Evolutionary conservation across 257 asterid species (phyloP).

Genomic region (Dorcoceras hygrometricum): DNA sequence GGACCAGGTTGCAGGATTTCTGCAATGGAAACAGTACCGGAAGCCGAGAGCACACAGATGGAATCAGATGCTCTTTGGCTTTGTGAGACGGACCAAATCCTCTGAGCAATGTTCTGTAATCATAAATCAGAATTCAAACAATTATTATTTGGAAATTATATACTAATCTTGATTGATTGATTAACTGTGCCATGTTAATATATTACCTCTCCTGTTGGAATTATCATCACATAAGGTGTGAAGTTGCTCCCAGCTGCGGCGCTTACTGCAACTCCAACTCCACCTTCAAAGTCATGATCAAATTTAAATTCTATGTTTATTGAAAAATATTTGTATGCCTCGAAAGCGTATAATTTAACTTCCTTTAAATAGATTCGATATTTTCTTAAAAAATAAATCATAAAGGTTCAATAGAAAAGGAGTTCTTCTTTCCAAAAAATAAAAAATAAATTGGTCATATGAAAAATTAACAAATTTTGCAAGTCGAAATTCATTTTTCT

Average conservation of each 20-base stretch:
- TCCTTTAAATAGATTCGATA: too few relatives aligned
- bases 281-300: conserved; percentile 23
- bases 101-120: conserved; percentile 41
- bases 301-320: too few relatives aligned
- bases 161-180: too few relatives aligned
- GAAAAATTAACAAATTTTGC: neutral
- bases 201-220: conserved; percentile 37
- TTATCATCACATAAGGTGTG: conserved; percentile 21
- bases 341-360: too few relatives aligned
- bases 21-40: conserved; percentile 37
- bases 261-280: conserved; percentile 17
- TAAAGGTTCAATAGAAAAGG: too few relatives aligned
- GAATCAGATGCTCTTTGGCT: conserved; percentile 31
- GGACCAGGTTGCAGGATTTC: conserved; percentile 27
- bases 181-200: too few relatives aligned
- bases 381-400: too few relatives aligned
- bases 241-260: conserved; percentile 29
- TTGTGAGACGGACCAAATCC: conserved; percentile 32
- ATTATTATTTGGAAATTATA: too few relatives aligned
- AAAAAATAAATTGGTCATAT: neutral
- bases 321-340: too few relatives aligned
- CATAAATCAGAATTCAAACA: neutral
- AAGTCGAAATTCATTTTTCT: too few relatives aligned
- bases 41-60: conserved; percentile 36
- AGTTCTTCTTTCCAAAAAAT: neutral